phyloP scores from a whole-genome alignment of 2,329 filamentous ascomycete species.

The Coleophoma crateriformis region DNA sequence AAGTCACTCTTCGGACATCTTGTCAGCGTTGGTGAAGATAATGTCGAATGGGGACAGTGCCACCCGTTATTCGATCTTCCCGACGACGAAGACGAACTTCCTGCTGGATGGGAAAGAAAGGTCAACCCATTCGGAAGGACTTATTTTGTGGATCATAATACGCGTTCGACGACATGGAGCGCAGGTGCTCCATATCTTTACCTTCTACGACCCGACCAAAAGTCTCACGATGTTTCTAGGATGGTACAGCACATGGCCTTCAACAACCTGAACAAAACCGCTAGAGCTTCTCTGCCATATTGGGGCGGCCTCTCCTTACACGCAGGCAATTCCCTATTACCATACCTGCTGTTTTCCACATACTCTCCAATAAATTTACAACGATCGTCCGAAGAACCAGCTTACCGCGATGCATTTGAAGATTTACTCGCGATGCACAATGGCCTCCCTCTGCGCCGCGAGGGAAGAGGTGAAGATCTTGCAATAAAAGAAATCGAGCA shows the following conservation, averaged over 20 bases:
- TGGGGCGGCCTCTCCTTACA: conserved; percentile 1
- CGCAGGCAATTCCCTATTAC: conserved; percentile 21
- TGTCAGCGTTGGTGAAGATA: conserved; percentile 3
- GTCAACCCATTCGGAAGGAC: conserved; percentile 85
- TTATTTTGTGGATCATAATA: conserved; percentile 97
- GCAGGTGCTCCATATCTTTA: conserved; percentile 1
- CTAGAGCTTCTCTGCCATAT: not conserved
- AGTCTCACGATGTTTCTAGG: conserved; percentile 5
- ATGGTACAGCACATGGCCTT: conserved; percentile 10
- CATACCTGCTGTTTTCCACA: conserved; percentile 25
- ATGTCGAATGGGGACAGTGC: conserved; percentile 77
- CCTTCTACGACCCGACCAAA: conserved; percentile 1
- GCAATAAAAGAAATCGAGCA: too few species aligned
- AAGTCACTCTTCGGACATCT: conserved; percentile 18
- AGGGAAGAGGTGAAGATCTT: too few species aligned
- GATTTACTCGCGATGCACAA: conserved; percentile 20
- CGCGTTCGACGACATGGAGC: conserved; percentile 82
- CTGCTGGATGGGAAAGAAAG: conserved; percentile 88
- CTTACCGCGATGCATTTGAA: conserved; percentile 24
- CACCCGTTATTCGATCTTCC: conserved; percentile 33
- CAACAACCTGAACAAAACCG: conserved; percentile 11
- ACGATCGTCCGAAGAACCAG: conserved; percentile 7
- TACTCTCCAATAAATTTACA: conserved; percentile 24
- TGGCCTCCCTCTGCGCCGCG: not conserved
- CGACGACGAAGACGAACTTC: conserved; percentile 60